Percentiles rank a stretch among this genome's conserved stretches.
These are phyloP conservation scores for Schoenoplectus tabernaemontani DNA, from an alignment of 202 grass and related monocot genomes.

Conservation along the genomic window DNA sequence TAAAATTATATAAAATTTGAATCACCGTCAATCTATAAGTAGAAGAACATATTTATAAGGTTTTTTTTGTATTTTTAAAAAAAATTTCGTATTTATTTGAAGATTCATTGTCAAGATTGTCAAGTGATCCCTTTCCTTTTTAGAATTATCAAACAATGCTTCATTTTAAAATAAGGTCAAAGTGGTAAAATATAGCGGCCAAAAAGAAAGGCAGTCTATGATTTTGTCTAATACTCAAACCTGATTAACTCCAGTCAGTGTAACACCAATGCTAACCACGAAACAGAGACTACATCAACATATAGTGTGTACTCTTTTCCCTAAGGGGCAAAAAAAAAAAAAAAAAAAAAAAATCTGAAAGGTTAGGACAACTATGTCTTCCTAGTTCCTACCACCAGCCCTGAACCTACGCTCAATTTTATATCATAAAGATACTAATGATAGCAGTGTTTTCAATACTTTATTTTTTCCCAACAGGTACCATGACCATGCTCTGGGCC, in stretches of 20 bases:
- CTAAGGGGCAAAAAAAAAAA: neutral
- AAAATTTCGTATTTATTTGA: too few species aligned
- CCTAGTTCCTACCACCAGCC: neutral
- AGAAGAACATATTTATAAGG: too few species aligned
- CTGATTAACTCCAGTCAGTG: neutral
- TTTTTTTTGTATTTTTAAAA: too few species aligned
- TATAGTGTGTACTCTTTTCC: neutral
- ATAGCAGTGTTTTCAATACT: neutral
- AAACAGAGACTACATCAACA: neutral
- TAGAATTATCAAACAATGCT: neutral
- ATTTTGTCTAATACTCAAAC: neutral
- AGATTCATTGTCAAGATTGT: too few species aligned
- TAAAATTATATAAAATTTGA: too few species aligned
- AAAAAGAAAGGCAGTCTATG: neutral
- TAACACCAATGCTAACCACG: neutral
- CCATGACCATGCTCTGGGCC: conserved; percentile 76
- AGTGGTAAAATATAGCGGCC: neutral
- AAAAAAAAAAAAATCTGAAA: neutral
- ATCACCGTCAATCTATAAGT: too few species aligned
- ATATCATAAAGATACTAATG: neutral
- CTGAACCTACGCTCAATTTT: too few species aligned
- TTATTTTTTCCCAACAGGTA: neutral
- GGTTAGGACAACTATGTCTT: neutral
- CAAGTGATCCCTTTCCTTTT: too few species aligned
- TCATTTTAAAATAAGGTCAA: neutral